Conservation (phyloP, 2,329 filamentous ascomycete species). For the Sporothrix curviconia region DNA sequence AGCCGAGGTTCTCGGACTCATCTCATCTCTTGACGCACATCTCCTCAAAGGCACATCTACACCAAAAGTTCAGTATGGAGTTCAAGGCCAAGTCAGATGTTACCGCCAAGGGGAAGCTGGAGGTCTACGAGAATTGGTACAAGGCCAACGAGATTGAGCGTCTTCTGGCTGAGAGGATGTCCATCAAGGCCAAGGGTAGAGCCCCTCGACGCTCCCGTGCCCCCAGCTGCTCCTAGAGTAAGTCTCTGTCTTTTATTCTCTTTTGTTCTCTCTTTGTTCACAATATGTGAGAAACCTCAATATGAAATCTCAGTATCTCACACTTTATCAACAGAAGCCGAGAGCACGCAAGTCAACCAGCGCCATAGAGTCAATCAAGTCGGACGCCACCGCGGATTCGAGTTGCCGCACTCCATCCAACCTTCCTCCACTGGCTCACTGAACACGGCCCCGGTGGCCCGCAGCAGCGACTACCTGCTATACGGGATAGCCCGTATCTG, state of each 20-base stretch:
- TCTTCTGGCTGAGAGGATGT: conserved; percentile 71
- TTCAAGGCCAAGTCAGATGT: conserved; percentile 62
- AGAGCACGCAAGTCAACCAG: conserved; percentile 8
- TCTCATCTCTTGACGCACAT: conserved; percentile 91
- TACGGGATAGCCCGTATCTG: conserved; percentile 14
- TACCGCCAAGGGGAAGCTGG: conserved; percentile 55
- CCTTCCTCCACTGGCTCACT: conserved; percentile 16
- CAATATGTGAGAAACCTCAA: no score
- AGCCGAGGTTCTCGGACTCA: conserved; percentile 76
- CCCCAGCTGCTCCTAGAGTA: conserved; percentile 17
- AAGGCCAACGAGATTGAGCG: conserved; percentile 60
- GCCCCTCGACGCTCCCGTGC: conserved; percentile 24
- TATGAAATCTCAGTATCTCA: no score
- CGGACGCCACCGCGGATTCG: not conserved
- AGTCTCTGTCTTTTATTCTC: not conserved
- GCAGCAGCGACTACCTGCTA: conserved; percentile 11
- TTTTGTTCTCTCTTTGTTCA: not conserved
- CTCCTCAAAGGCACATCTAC: conserved; percentile 84
- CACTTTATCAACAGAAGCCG: not conserved
- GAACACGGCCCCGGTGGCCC: conserved; percentile 12
- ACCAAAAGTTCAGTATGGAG: conserved; percentile 74
- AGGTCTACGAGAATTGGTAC: conserved; percentile 75
- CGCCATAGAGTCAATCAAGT: conserved; percentile 1
- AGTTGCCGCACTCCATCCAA: conserved; percentile 6
- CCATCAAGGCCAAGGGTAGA: conserved; percentile 62